Evolutionary conservation across 495 filamentous ascomycete species (phyloP).

Genomic region (Apiosordaria backusii): DNA sequence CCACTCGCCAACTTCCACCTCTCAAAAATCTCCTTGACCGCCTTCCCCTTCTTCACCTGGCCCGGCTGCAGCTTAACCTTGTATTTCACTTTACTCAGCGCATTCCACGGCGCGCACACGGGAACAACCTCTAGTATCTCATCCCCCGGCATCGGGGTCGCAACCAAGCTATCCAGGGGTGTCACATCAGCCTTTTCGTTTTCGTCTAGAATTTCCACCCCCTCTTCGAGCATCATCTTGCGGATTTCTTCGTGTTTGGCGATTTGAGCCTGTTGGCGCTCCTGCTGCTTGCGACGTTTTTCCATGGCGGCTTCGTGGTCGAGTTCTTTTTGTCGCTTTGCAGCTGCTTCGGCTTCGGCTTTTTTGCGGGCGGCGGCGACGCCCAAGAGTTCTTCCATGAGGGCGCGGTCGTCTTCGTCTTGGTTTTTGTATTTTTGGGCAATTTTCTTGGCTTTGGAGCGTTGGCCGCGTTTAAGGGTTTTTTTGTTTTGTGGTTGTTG

Average conservation of each 20-base stretch:
- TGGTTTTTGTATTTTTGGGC: conserved; percentile 90
- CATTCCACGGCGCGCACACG: conserved; percentile 85
- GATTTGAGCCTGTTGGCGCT: conserved; percentile 58
- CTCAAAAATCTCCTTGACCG: conserved; percentile 79
- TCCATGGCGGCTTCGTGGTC: conserved; percentile 63
- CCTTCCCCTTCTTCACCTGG: conserved; percentile 87
- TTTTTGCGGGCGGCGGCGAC: conserved; percentile 55
- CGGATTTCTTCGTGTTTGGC: conserved; percentile 66
- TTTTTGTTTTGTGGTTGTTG: conserved; percentile 27
- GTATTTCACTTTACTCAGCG: conserved; percentile 77
- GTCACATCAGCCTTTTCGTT: conserved; percentile 58
- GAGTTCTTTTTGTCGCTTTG: conserved; percentile 50
- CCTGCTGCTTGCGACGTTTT: conserved; percentile 74
- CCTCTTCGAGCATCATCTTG: conserved; percentile 51
- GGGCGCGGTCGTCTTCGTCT: conserved; percentile 84
- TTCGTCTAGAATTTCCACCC: conserved; percentile 41
- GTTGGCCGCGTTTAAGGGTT: conserved; percentile 69
- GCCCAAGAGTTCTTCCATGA: conserved; percentile 79
- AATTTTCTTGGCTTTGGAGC: conserved; percentile 79
- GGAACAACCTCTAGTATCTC: conserved; percentile 88
- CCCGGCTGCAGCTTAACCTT: conserved; percentile 92
- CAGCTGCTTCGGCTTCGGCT: conserved; percentile 51
- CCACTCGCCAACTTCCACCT: conserved; percentile 65
- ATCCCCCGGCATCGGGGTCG: conserved; percentile 73
- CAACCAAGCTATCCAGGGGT: conserved; percentile 70